Evolutionary conservation across 2,329 filamentous ascomycete species (phyloP), one percentile per base, ranked within the genome.

Genomic region (Didymella glomerata): DNA sequence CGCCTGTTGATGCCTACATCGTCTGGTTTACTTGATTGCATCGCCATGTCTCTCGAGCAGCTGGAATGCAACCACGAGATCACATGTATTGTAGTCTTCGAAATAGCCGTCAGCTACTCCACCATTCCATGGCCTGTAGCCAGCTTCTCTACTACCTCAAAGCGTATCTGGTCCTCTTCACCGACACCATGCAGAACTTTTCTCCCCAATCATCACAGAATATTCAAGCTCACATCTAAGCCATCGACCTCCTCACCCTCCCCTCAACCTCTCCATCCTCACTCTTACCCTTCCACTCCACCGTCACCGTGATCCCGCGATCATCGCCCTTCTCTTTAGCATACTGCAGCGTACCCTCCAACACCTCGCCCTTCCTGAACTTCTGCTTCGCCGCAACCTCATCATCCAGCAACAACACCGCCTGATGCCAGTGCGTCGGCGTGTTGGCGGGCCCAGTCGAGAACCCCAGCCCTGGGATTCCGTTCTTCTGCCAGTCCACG

Each of bases 381-480:
- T 36, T 44, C 38, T 79, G 74, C 38, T 76, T 71, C 27, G 80
- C 69, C 13, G 80, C 73, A 54, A 85, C 80, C 40, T 85, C 82
- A 32, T 84, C 82, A 55, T 92, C 87, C 61, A 90, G 84, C 51
- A 96, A 79, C 61, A 94, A 81, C 24, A 97, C 80, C 1, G 89
- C 91, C 74, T 96, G 93, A 77, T 90, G 90, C 94, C 94, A 98
- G 78, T 98, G 94, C 8, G 94, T 98, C 62, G 89, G 85, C 53
- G 85, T 87, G 18, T 86, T 87, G 65, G 84, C 82, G 0, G 93
- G 93, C 0, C 93, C 92, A 1, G 93, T 98, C 8, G 93, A 96
- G 76, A 97, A 97, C 0, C 91, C 90, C n/a, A 92, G 86, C 64
- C 89, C 82, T 34, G 77, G 85, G 30, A 82, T 80, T 70, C 70